Evolutionary conservation across 305 asterid genomes (phyloP).

Genomic region (Ilex paraguariensis): DNA sequence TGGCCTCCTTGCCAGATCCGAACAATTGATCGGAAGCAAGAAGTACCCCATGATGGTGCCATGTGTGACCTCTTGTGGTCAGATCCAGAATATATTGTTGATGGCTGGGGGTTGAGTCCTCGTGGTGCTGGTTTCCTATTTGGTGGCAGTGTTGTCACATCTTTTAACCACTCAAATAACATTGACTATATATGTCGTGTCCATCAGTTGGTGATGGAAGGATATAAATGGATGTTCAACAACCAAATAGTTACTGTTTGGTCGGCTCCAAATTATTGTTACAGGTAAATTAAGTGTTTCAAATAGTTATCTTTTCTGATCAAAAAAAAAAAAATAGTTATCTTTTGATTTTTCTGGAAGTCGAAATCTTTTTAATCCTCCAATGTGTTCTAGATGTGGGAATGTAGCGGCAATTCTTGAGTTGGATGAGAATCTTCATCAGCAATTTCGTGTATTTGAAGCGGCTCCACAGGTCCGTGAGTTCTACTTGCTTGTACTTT

Average conservation of each 20-base stretch:
- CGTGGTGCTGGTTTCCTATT: slow-evolving; percentile 97
- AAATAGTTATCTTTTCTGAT: too few relatives aligned
- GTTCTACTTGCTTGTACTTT: slow-evolving; percentile 10
- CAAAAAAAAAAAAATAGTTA: too few relatives aligned
- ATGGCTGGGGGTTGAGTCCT: slow-evolving; percentile 98
- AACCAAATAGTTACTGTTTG: slow-evolving; percentile 94
- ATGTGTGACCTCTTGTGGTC: slow-evolving; percentile 99
- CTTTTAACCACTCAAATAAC: slow-evolving; percentile 83
- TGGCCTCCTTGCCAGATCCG: slow-evolving; percentile 52
- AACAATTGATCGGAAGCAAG: slow-evolving; percentile 90
- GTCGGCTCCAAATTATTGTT: slow-evolving; percentile 99
- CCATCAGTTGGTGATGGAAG: slow-evolving; percentile 99
- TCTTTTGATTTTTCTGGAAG: too few relatives aligned
- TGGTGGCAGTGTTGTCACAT: slow-evolving; percentile 85
- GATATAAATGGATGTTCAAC: slow-evolving; percentile 94
- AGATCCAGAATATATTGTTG: slow-evolving; percentile 93
- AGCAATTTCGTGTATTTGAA: slow-evolving; percentile 76
- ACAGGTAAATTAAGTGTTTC: slow-evolving; percentile 42
- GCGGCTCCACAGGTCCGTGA: slow-evolving; percentile 93
- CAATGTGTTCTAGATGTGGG: slow-evolving; percentile 62
- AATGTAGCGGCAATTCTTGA: slow-evolving; percentile 96
- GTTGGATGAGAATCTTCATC: slow-evolving; percentile 78
- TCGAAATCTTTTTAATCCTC: too few relatives aligned
- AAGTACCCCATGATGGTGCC: slow-evolving; percentile 98
- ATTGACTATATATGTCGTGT: slow-evolving; percentile 95